Evolutionary conservation across 768 basidiomycete species (phyloP).

Genomic region (Amanita rubescens): DNA sequence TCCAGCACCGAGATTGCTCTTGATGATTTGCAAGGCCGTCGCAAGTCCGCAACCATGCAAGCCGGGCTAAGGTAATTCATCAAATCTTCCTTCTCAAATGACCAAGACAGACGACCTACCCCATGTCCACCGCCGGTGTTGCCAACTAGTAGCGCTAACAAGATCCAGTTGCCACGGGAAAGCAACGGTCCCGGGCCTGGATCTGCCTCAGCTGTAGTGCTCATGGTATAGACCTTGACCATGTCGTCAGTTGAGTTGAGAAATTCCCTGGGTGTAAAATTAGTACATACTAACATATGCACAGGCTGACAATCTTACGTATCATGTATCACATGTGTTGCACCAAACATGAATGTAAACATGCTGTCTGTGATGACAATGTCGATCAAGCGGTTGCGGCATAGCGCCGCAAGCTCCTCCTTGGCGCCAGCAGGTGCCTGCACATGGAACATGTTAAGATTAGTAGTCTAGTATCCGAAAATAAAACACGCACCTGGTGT

Average conservation of each 20-base stretch:
- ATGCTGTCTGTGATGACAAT: background rate
- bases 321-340: background rate
- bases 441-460: no score
- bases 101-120: background rate
- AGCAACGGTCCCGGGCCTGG: background rate
- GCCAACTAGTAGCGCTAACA: background rate
- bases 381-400: no score
- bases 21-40: background rate
- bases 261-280: background rate
- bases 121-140: no score
- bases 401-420: no score
- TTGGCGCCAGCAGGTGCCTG: no score
- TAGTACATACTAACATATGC: background rate
- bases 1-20: background rate
- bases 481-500: no score
- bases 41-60: background rate
- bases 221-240: background rate
- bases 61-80: background rate
- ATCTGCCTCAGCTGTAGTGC: background rate
- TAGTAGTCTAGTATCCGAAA: no score
- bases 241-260: background rate
- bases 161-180: background rate
- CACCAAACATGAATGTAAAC: background rate
- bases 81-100: background rate
- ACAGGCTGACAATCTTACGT: background rate